Conservation (phyloP, 257 asterid species). For the Fraxinus americana region DNA sequence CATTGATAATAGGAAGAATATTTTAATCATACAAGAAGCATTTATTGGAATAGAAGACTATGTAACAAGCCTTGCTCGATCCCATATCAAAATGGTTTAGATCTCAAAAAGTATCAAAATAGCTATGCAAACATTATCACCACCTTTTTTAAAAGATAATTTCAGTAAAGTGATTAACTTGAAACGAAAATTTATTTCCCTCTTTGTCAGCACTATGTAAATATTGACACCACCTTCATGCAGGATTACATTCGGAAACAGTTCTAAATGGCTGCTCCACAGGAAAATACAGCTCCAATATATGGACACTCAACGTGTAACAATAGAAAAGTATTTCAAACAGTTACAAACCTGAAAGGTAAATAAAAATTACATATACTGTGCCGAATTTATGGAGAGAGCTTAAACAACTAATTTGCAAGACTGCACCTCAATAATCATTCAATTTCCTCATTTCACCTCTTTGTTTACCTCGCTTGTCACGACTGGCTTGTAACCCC, state of each 20-base stretch:
- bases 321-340: conserved; percentile 25
- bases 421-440: conserved; percentile 32
- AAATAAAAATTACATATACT: conserved; percentile 37
- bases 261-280: conserved; percentile 17
- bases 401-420: conserved; percentile 24
- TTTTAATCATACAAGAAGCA: too few relatives aligned
- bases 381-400: conserved; percentile 23
- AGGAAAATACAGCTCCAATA: conserved; percentile 27
- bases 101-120: too few relatives aligned
- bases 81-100: too few relatives aligned
- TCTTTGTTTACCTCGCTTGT: conserved; percentile 39
- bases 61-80: too few relatives aligned
- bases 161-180: too few relatives aligned
- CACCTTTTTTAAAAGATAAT: too few relatives aligned
- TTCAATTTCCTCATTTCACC: conserved; percentile 38
- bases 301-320: conserved; percentile 31
- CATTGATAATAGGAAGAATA: too few relatives aligned
- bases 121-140: too few relatives aligned
- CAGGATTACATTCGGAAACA: conserved; percentile 1
- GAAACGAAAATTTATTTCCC: neutral
- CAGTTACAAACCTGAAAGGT: conserved; percentile 33
- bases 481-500: conserved; percentile 16
- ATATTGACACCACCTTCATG: conserved; percentile 13
- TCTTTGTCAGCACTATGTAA: neutral
- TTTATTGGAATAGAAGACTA: too few relatives aligned